Evolutionary conservation across 2,329 filamentous ascomycete species (phyloP).

Genomic region (Neoarthrinium moseri): DNA sequence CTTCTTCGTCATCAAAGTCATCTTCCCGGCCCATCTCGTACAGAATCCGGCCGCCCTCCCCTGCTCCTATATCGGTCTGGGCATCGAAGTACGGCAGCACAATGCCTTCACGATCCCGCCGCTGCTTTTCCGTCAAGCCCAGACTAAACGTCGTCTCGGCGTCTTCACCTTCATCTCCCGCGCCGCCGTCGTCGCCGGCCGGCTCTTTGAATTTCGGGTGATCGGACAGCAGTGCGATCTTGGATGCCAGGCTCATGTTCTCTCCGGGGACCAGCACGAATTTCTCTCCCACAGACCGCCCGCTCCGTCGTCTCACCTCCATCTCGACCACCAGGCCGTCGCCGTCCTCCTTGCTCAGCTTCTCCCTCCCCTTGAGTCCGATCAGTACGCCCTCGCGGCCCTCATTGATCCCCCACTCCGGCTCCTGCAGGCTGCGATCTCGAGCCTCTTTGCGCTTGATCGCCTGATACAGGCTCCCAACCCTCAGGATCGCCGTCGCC

Average conservation of each 20-base stretch:
- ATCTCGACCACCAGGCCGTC: slow-evolving; percentile 72
- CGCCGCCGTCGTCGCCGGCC: slow-evolving; percentile 35
- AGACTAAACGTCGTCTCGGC: slow-evolving; percentile 81
- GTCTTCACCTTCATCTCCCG: slow-evolving; percentile 42
- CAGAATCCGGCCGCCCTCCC: slow-evolving; percentile 87
- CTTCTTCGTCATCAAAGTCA: slow-evolving; percentile 87
- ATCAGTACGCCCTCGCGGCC: slow-evolving; percentile 76
- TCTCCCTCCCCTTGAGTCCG: slow-evolving; percentile 48
- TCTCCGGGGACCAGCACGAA: slow-evolving; percentile 45
- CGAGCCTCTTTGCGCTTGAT: slow-evolving; percentile 72
- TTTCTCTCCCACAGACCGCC: slow-evolving; percentile 70
- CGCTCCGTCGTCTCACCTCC: slow-evolving; percentile 83
- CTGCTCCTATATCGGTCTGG: slow-evolving; percentile 74
- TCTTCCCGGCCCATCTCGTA: slow-evolving; percentile 98
- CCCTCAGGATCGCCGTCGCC: slow-evolving; percentile 79
- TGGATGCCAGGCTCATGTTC: slow-evolving; percentile 24
- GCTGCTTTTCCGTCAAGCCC: slow-evolving; percentile 86
- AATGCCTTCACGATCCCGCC: slow-evolving; percentile 80
- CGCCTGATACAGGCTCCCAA: slow-evolving; percentile 72
- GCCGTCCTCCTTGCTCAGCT: slow-evolving; percentile 1
- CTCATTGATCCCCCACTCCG: slow-evolving; percentile 76
- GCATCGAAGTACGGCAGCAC: slow-evolving; percentile 96
- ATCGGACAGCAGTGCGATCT: slow-evolving; percentile 67
- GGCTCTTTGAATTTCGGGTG: slow-evolving; percentile 66
- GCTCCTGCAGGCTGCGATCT: slow-evolving; percentile 72